Evolutionary conservation across 2,329 filamentous ascomycete species (phyloP), one percentile per base, ranked within the genome.

Genomic region (Botrytis fragariae): DNA sequence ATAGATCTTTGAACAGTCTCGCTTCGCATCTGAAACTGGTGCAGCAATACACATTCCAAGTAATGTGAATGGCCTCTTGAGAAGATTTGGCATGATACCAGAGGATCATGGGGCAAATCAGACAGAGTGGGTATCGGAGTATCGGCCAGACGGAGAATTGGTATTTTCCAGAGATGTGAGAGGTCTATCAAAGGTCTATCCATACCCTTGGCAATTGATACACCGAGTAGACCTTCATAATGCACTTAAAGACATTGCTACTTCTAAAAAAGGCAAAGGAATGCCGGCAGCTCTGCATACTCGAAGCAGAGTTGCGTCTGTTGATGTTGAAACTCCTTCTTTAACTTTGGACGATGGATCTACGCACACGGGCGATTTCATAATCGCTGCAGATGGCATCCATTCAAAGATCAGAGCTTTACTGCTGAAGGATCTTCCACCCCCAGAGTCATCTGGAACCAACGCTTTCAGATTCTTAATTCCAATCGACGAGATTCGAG

Each of bases 41-140:
- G 89, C 89, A 5, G 89, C 89, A 0, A 84, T 91, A n/a, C 88
- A 91, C 76, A 79, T 91, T 9, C 86, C 87, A 0, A 88, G 89
- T 0, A 92, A 92, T 76, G 83, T 85, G 9, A 89, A 90, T 78
- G 87, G 87, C 0, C 80, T 91, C 2, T 81, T 92, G 10, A 80
- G 81, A 12, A 80, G 83, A 51, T 79, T 86, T 61, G 85, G 85
- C 0, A 76, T 87, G 3, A 80, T 81, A 65, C 82, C 83, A 0
- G 82, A 84, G 72, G 78, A 79, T 0, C 81, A 82, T 59, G 84
- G 84, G 4, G 83, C 68, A 20, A 70, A 70, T 18, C 51, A 16
- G 25, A 45, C 37, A 8, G 65, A 42, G 62, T 75, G 16, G 42
- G 45, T 75, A 9, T 35, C 72, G 18, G 75, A 74, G 37, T 64